Evolutionary conservation across 1,284 basidiomycete genomes (phyloP), one percentile per base, ranked within the genome.

Genomic region (Sphaerobolus stellatus): DNA sequence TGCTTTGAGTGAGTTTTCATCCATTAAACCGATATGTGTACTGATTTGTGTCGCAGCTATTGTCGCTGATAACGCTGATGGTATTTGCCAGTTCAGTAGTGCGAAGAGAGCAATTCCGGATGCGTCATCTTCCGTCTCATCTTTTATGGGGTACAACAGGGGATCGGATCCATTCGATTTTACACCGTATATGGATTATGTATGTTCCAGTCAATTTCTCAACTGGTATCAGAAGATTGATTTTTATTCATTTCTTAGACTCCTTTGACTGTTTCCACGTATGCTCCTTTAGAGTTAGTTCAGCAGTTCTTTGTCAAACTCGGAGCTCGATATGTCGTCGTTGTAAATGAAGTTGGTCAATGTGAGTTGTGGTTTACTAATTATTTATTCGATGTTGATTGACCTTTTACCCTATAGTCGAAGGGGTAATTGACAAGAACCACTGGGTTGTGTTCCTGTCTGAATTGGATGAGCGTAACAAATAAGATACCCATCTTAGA

Each of bases 371-470:
- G 18, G n/a, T n/a, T 33, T 40, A 8, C 18, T 30, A 18, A 52
- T 43, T 48, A 46, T 40, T 55, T 36, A 43, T 40, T 46, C 34
- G 56, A 52, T 38, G 31, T 16, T 18, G 3, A 47, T 58, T 28
- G 11, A 33, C 36, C 22, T 9, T 36, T 46, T n/a, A 45, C 41
- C 34, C 25, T 30, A 18, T 60, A 91, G 89, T 94, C 66, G 86
- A 89, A 64, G 95, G 95, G 5, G 78, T 95, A 9, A 89, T 98
- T 56, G 90, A 94, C 70, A 97, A 97, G 78, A 95, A 95, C 72
- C 83, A 83, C 1, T 97, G 92, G 92, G 79, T 95, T 24, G 86
- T 80, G 5, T 94, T 94, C 73, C 72, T 95, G 30, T 81, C 76
- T 50, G 81, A 86, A 63, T 69, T 93, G 38, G 88, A 90, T 60